Evolutionary conservation across 768 basidiomycete genomes (phyloP).

Genomic region (Phallus indusiatus): DNA sequence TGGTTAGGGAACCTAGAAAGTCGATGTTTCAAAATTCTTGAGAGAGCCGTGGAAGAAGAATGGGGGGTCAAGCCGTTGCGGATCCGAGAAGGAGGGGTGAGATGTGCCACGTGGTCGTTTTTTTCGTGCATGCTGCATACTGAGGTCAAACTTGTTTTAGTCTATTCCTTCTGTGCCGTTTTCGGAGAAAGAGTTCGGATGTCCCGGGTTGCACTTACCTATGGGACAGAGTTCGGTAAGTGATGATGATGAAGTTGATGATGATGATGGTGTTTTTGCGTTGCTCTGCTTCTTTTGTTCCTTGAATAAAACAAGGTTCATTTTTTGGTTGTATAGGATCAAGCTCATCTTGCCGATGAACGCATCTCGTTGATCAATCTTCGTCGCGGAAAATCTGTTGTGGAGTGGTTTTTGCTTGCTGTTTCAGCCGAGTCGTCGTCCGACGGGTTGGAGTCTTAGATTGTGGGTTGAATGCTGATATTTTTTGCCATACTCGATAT

Average conservation of each 20-base stretch:
- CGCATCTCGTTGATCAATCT: slow-evolving; percentile 81
- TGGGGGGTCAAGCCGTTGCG: slow-evolving; percentile 83
- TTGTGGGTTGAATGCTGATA: too few relatives aligned
- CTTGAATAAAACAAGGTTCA: background rate
- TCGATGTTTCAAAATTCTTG: slow-evolving; percentile 79
- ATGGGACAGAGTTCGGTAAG: slow-evolving; percentile 85
- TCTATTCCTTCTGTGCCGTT: slow-evolving; percentile 92
- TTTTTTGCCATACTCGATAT: too few relatives aligned
- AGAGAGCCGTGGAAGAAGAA: slow-evolving; percentile 71
- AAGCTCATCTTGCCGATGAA: slow-evolving; percentile 91
- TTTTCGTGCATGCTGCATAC: background rate
- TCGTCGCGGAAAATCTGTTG: slow-evolving; percentile 61
- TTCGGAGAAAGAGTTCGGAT: slow-evolving; percentile 84
- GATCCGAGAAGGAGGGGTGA: slow-evolving; percentile 88
- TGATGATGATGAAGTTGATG: too few relatives aligned
- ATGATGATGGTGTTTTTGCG: too few relatives aligned
- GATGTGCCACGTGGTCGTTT: slow-evolving; percentile 22
- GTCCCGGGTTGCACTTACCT: slow-evolving; percentile 86
- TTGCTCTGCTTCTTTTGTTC: background rate
- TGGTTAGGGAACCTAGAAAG: slow-evolving; percentile 88
- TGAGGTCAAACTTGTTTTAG: slow-evolving; percentile 30
- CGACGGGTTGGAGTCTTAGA: too few relatives aligned
- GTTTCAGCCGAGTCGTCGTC: too few relatives aligned
- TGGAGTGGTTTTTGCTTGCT: slow-evolving; percentile 49
- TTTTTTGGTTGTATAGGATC: slow-evolving; percentile 42